Conservation (phyloP, 306 rosid genomes). For the barrel medic (Medicago truncatula) region MtrunA17r5.0-ANR NC_053042.1:2216001-2216500, state of each 20-base stretch:
- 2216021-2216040: neutral
- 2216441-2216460: neutral
- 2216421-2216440: neutral
- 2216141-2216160: constrained; percentile 9
- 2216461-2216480: neutral
- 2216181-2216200: constrained; percentile 18
- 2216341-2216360: constrained; percentile 18
- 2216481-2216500: neutral
- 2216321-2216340: neutral
- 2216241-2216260: neutral
- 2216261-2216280: neutral
- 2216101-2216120: constrained; percentile 10
- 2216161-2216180: constrained; percentile 30
- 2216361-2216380: constrained; percentile 19
- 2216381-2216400: constrained; percentile 6
- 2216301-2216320: neutral
- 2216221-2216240: constrained; percentile 21
- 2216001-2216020: neutral
- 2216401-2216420: constrained; percentile 28
- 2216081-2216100: neutral
- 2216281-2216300: neutral
- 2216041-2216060: neutral
- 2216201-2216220: constrained; percentile 36
- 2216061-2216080: neutral
- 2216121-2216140: constrained; percentile 24